Conservation (phyloP, 129 eudicot species). For the Lactuca sativa region DNA sequence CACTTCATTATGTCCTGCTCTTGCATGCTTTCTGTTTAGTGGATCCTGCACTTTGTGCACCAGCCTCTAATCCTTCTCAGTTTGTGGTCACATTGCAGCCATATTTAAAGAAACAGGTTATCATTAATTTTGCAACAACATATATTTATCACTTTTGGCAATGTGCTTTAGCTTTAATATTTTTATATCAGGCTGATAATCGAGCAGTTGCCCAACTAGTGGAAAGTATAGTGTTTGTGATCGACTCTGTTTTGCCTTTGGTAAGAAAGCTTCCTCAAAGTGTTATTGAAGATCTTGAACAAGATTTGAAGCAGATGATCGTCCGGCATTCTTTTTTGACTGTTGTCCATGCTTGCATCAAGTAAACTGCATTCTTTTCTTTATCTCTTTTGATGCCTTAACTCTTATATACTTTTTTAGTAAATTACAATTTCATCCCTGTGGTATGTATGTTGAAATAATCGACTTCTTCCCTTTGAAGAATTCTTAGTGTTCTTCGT, state of each 20-base stretch:
- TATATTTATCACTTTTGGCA: neutral
- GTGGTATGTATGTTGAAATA: neutral
- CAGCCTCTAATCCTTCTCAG: slow-evolving; percentile 98
- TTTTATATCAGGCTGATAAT: slow-evolving; percentile 72
- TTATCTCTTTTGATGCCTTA: slow-evolving; percentile 2
- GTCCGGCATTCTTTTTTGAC: slow-evolving; percentile 90
- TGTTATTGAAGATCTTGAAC: slow-evolving; percentile 88
- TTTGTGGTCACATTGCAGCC: slow-evolving; percentile 94
- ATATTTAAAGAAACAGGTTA: slow-evolving; percentile 91
- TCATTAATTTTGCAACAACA: slow-evolving; percentile 8
- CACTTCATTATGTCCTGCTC: slow-evolving; percentile 85
- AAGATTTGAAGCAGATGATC: slow-evolving; percentile 93
- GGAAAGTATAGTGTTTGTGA: slow-evolving; percentile 90
- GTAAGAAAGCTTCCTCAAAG: slow-evolving; percentile 80
- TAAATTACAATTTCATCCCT: neutral
- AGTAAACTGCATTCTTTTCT: slow-evolving; percentile 50
- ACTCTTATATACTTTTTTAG: slow-evolving; percentile 5
- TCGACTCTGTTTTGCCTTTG: slow-evolving; percentile 87
- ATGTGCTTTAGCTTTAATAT: slow-evolving; percentile 28
- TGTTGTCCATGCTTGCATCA: slow-evolving; percentile 96
- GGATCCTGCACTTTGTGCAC: slow-evolving; percentile 94
- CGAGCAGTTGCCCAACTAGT: slow-evolving; percentile 78
- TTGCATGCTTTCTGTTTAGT: slow-evolving; percentile 93
- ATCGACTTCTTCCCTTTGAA: neutral
- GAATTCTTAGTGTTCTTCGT: no score